phyloP scores from a whole-genome alignment of 345 rosid genomes.

The Pugionium cornutum region DNA sequence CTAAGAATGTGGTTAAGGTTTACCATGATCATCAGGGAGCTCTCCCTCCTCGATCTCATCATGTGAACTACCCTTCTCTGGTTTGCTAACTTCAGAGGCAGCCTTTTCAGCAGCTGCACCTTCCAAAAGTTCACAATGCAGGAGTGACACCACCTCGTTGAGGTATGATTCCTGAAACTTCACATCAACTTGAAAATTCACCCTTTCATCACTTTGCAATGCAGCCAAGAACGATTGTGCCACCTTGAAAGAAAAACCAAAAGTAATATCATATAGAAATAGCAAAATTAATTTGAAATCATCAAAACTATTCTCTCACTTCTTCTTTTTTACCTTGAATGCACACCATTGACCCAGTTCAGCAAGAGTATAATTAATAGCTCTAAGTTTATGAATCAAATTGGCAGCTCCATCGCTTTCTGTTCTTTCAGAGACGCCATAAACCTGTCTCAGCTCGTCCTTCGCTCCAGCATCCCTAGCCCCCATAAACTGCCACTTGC shows the following conservation, averaged over 20 bases:
- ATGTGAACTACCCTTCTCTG: slow-evolving; percentile 43
- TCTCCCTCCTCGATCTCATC: slow-evolving; percentile 98
- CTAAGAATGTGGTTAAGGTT: slow-evolving; percentile 31
- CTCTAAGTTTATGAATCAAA: slow-evolving; percentile 90
- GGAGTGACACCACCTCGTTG: slow-evolving; percentile 68
- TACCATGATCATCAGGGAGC: slow-evolving; percentile 90
- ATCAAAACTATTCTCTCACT: slow-evolving; percentile 2
- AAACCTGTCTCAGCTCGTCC: slow-evolving; percentile 92
- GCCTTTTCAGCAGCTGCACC: slow-evolving; percentile 81
- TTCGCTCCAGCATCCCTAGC: slow-evolving; percentile 99
- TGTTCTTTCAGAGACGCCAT: slow-evolving; percentile 96
- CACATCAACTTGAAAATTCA: slow-evolving; percentile 86
- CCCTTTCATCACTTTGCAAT: slow-evolving; percentile 90
- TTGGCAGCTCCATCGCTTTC: slow-evolving; percentile 99
- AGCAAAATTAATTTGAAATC: slow-evolving; percentile 13
- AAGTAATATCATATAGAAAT: neutral
- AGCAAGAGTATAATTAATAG: slow-evolving; percentile 86
- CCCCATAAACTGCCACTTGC: slow-evolving; percentile 99
- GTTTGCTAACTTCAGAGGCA: slow-evolving; percentile 38
- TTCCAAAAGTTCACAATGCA: slow-evolving; percentile 84
- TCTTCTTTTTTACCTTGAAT: slow-evolving; percentile 65
- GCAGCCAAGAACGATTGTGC: slow-evolving; percentile 92
- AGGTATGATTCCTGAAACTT: slow-evolving; percentile 95
- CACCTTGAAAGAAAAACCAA: slow-evolving; percentile 52
- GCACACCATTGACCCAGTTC: slow-evolving; percentile 99